Evolutionary conservation across 2,329 filamentous ascomycete species (phyloP).

Genomic region (Tolypocladium cylindrosporum): DNA sequence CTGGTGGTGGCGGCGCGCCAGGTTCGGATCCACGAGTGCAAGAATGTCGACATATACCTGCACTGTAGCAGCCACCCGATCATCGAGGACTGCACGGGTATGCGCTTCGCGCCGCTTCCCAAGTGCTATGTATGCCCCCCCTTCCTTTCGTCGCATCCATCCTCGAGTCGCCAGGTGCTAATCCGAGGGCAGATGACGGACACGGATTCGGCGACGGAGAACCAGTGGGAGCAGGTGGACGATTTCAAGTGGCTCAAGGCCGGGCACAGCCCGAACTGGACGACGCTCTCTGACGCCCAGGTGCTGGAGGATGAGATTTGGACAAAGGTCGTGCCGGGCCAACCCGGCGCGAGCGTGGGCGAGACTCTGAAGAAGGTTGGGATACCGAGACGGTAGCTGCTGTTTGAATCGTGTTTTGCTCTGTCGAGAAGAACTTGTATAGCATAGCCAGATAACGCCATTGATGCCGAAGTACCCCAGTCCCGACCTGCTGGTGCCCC

Average conservation of each 20-base stretch:
- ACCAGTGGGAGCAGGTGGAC: constrained; percentile 84
- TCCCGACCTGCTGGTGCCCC: not conserved
- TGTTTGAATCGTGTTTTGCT: not conserved
- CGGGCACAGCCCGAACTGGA: constrained; percentile 84
- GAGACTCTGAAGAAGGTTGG: constrained; percentile 52
- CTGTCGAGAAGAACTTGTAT: not conserved
- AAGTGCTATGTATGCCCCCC: constrained; percentile 50
- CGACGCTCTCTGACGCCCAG: constrained; percentile 49
- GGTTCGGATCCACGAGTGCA: constrained; percentile 84
- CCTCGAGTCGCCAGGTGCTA: not conserved
- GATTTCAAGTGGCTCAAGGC: constrained; percentile 96
- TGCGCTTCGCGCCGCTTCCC: constrained; percentile 74
- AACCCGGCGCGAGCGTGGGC: constrained; percentile 49
- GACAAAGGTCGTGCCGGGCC: constrained; percentile 57
- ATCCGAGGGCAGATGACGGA: constrained; percentile 12
- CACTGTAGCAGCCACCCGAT: constrained; percentile 77
- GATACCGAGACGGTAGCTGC: constrained; percentile 15
- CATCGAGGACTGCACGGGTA: constrained; percentile 74
- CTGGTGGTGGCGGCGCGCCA: constrained; percentile 75
- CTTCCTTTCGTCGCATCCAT: not conserved
- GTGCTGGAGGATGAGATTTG: constrained; percentile 55
- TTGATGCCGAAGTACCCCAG: not conserved
- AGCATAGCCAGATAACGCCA: not conserved
- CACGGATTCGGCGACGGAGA: constrained; percentile 29
- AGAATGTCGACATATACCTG: constrained; percentile 73